These are phyloP conservation scores for Chrysanthemum seticuspe DNA, from an alignment of 129 eudicot genomes.

Conservation along the genomic window DNA sequence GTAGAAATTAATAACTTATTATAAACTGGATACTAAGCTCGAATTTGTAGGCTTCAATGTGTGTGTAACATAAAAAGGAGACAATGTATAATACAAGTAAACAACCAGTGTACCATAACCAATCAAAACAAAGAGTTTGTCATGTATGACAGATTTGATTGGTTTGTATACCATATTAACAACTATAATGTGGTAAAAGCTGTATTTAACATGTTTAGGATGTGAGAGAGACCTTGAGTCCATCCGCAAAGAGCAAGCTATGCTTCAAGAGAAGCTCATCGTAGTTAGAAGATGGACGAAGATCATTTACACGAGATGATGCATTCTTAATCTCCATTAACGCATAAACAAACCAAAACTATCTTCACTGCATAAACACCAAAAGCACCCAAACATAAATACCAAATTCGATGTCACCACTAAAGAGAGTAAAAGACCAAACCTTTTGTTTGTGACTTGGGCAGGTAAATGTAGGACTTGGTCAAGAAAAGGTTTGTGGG, in stretches of 20 bases:
- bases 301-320: slow-evolving; percentile 14
- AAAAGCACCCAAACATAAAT: slow-evolving; percentile 11
- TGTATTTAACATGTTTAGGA: background rate
- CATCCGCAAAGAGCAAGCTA: slow-evolving; percentile 38
- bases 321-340: slow-evolving; percentile 35
- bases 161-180: background rate
- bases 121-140: too few relatives aligned
- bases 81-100: too few relatives aligned
- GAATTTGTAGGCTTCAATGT: too few relatives aligned
- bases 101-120: too few relatives aligned
- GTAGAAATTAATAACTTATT: background rate
- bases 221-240: slow-evolving; percentile 42
- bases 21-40: background rate
- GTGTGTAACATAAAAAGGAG: too few relatives aligned
- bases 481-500: slow-evolving; percentile 18
- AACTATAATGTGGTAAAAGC: background rate
- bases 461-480: slow-evolving; percentile 8
- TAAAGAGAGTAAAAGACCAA: background rate
- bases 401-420: background rate
- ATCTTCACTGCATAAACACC: slow-evolving; percentile 21
- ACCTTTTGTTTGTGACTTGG: slow-evolving; percentile 6
- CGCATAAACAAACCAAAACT: slow-evolving; percentile 11
- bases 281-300: slow-evolving; percentile 33
- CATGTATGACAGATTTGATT: background rate
- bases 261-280: slow-evolving; percentile 46